Base-by-base conservation (phyloP, 1,284 basidiomycete species). In the Microbotryomycetes sp. region DNA sequence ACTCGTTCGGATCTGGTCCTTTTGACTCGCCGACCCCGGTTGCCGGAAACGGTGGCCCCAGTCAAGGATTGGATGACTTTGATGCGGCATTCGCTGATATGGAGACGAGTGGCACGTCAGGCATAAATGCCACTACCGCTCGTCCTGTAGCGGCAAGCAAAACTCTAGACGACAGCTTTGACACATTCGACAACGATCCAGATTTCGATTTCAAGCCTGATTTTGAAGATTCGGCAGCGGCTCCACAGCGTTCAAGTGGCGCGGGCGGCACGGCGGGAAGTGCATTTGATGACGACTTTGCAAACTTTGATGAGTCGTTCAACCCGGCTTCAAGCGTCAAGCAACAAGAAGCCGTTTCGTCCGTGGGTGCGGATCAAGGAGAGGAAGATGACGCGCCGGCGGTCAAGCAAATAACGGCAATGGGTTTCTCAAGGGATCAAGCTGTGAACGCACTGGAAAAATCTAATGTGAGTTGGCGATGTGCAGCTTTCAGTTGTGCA, bases 401-500 rank as follows among this genome's bases (percentile, higher is more conserved):
- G 0, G 86, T 91, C 31, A 89, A 87, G 72, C 84, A 85, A 69
- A 77, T 91, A 49, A 82, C 81, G 52, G 81, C 79, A 29, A 91
- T 91, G 88, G 89, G 89, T 45, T 91, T 91, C 78, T 85, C 81
- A 68, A 82, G 89, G 52, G 75, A 78, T n/a, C 84, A 89, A 73
- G 86, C 87, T 0, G 81, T 91, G 6, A 79, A 78, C 27, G 87
- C 89, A 21, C 78, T 91, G 16, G 89, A 91, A 75, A 70, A 70
- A 55, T 78, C 85, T 71, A 83, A 82, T 23, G 66, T 57, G 48
- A 23, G 56, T 57, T n/a, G 11, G 16, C 26, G n/a, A 50, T 50
- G 48, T 50, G 5, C 18, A 50, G 15, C 4, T 4, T 16, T 5
- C 23, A n/a, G 18, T 46, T 16, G 45, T 46, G 23, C 45, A 46